Conservation (phyloP, 176 grass and related monocot species). For the barley (Hordeum vulgare) region DNA sequence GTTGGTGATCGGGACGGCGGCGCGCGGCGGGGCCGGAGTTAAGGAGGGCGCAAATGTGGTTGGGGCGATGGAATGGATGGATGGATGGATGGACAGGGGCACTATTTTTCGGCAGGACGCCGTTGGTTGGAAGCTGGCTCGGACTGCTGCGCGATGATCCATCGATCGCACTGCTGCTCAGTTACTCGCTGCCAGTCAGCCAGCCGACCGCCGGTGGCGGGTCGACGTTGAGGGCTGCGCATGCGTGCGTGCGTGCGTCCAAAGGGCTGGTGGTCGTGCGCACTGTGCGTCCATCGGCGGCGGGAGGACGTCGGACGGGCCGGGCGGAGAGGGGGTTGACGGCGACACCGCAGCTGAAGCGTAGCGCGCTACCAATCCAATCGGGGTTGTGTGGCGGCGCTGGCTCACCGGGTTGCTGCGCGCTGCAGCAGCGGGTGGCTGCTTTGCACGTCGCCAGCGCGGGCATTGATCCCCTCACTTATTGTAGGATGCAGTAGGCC, state of each 20-base stretch:
- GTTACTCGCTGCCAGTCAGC: neutral
- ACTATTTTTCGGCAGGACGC: neutral
- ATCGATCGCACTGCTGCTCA: neutral
- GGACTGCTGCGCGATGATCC: neutral
- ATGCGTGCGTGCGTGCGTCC: too few relatives aligned
- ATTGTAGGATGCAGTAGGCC: too few relatives aligned
- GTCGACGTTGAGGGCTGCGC: neutral
- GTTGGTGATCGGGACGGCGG: neutral
- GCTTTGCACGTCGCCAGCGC: too few relatives aligned
- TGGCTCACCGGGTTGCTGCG: too few relatives aligned
- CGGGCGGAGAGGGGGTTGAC: neutral
- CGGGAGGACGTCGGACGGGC: neutral
- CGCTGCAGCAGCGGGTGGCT: too few relatives aligned
- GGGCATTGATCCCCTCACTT: too few relatives aligned
- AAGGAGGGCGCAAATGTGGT: conserved; percentile 8
- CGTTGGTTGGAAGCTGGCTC: neutral
- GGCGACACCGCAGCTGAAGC: neutral
- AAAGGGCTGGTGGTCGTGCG: neutral
- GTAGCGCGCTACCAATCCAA: too few relatives aligned
- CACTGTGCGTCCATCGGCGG: neutral
- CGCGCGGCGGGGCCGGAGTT: neutral
- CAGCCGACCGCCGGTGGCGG: neutral
- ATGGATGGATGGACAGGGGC: neutral
- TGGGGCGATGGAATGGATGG: neutral
- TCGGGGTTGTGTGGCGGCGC: too few relatives aligned